A percentile compares a stretch with the other conserved stretches of the same genome.
These are phyloP conservation scores for Botrytis tulipae DNA, from an alignment of 2,329 filamentous ascomycete species.

Conservation along the genomic window DNA sequence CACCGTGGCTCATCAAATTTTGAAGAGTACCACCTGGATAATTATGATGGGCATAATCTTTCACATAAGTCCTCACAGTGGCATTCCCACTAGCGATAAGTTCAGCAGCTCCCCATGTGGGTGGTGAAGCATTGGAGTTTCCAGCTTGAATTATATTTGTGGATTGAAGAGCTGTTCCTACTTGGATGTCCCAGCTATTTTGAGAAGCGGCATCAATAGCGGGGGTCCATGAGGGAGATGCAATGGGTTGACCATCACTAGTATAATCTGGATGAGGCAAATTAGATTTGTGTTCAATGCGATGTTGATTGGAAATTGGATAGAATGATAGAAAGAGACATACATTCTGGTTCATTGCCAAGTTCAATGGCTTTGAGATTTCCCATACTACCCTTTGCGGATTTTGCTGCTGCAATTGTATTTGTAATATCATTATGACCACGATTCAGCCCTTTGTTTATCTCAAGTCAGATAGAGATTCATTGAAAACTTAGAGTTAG, in stretches of 20 bases:
- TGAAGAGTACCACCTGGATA: constrained; percentile 43
- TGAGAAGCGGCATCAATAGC: constrained; percentile 33
- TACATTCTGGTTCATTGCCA: constrained; percentile 58
- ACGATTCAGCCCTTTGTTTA: constrained; percentile 47
- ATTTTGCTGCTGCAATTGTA: constrained; percentile 51
- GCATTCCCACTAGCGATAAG: constrained; percentile 32
- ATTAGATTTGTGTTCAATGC: constrained; percentile 4
- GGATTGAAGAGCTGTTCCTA: constrained; percentile 28
- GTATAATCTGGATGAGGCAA: constrained; percentile 36
- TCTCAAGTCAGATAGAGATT: not conserved
- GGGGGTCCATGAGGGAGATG: constrained; percentile 31
- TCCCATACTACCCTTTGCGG: constrained; percentile 45
- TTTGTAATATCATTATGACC: constrained; percentile 53
- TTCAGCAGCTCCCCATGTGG: constrained; percentile 35
- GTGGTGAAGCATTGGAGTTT: constrained; percentile 32
- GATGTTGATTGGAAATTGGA: not conserved
- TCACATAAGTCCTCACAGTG: constrained; percentile 30
- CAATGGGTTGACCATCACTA: constrained; percentile 36
- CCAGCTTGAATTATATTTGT: constrained; percentile 34
- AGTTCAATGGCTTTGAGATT: constrained; percentile 56
- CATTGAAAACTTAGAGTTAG: not conserved
- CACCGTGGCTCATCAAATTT: constrained; percentile 33
- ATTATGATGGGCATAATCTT: constrained; percentile 36
- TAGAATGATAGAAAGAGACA: constrained; percentile 27
- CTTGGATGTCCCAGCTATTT: constrained; percentile 31